Percentiles rank a stretch among this genome's conserved stretches.
These are phyloP conservation scores for Melampsora larici-populina DNA, from an alignment of 1,284 basidiomycete species.

Conservation along the genomic window DNA sequence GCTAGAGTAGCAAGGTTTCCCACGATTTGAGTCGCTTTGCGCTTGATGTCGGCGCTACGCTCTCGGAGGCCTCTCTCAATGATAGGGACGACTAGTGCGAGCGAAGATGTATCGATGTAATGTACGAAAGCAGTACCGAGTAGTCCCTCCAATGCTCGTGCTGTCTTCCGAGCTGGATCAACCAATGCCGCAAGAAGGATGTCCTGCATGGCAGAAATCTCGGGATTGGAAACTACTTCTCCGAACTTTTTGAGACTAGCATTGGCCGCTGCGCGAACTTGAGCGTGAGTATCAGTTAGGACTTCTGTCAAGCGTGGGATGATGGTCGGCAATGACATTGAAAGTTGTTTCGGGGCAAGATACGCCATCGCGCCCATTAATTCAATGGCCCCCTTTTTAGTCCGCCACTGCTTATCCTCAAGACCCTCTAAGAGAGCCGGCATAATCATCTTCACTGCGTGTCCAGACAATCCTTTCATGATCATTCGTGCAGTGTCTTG, in stretches of 20 bases:
- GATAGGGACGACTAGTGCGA: constrained; percentile 95
- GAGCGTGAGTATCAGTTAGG: constrained; percentile 93
- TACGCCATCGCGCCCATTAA: constrained; percentile 96
- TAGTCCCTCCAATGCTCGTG: constrained; percentile 73
- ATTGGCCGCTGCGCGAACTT: constrained; percentile 90
- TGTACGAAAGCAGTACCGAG: constrained; percentile 96
- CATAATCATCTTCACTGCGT: constrained; percentile 91
- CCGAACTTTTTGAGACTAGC: constrained; percentile 96
- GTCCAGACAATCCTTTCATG: constrained; percentile 70
- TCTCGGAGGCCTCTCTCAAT: constrained; percentile 89
- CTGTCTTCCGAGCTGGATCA: constrained; percentile 83
- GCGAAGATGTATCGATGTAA: constrained; percentile 94
- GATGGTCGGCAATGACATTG: constrained; percentile 89
- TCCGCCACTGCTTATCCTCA: constrained; percentile 72
- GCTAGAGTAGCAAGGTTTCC: constrained; percentile 82
- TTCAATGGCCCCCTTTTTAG: constrained; percentile 43
- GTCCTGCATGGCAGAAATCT: constrained; percentile 90
- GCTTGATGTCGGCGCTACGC: constrained; percentile 87
- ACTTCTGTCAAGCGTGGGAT: constrained; percentile 93
- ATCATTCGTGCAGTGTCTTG: constrained; percentile 89
- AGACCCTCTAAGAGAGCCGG: constrained; percentile 85
- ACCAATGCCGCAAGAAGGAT: constrained; percentile 91
- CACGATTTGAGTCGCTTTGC: constrained; percentile 93
- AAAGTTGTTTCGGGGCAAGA: constrained; percentile 92
- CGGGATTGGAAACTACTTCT: constrained; percentile 61